A percentile compares a stretch with the other conserved stretches of the same genome.
Conservation (phyloP, 768 basidiomycete genomes). For the Pleurotus salmoneostramineus region DNA sequence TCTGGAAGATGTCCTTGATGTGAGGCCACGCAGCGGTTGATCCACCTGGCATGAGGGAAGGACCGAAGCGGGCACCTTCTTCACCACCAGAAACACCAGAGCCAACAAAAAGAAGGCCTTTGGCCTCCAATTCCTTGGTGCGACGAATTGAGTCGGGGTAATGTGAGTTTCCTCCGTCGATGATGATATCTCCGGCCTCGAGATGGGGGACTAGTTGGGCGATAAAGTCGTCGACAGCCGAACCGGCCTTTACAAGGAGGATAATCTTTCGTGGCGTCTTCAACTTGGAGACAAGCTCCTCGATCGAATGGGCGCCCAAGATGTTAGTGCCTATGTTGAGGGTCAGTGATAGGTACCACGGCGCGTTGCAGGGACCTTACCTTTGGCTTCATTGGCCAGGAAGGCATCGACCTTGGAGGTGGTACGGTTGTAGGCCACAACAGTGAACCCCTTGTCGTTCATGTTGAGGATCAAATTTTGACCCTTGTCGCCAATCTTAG, state of each 20-base stretch:
- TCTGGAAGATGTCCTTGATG: constrained; percentile 99
- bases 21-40: constrained; percentile 90
- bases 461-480: constrained; percentile 98
- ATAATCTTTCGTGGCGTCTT: constrained; percentile 96
- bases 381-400: constrained; percentile 97
- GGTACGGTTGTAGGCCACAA: constrained; percentile 97
- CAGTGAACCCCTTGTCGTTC: constrained; percentile 99
- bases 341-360: constrained; percentile 8
- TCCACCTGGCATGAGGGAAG: constrained; percentile 99
- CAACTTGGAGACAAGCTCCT: constrained; percentile 90
- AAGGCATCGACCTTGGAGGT: constrained; percentile 94
- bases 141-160: constrained; percentile 98
- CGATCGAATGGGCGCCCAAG: constrained; percentile 89
- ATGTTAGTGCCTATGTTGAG: constrained; percentile 80
- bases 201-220: constrained; percentile 82
- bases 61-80: constrained; percentile 95
- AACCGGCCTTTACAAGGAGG: constrained; percentile 96
- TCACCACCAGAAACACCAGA: constrained; percentile 99
- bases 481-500: constrained; percentile 45
- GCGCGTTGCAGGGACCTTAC: constrained; percentile 41
- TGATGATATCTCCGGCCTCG: constrained; percentile 96
- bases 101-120: constrained; percentile 96
- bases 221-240: constrained; percentile 96
- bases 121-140: constrained; percentile 85
- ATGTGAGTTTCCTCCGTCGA: constrained; percentile 99